Evolutionary conservation across 1,139 yeast genomes (phyloP).

Genomic region (Lodderomyces beijingensis): DNA sequence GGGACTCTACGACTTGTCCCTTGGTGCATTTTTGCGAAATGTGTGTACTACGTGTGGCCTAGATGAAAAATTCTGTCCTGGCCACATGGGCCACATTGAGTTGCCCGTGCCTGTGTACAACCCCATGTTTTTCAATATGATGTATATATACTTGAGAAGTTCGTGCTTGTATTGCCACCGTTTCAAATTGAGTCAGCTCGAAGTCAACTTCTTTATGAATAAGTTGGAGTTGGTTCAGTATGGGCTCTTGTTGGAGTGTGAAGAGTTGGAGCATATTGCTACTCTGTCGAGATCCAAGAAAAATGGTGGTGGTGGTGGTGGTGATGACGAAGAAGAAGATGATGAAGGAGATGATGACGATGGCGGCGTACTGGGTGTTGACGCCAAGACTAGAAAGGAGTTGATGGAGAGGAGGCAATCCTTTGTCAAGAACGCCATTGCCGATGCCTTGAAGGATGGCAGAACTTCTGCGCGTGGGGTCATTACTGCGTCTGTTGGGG

Average conservation of each 20-base stretch:
- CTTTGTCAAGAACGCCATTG: constrained; percentile 67
- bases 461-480: constrained; percentile 64
- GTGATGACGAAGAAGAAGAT: constrained; percentile 25
- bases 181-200: constrained; percentile 65
- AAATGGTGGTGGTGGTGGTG: constrained; percentile 30
- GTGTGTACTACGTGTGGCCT: constrained; percentile 94
- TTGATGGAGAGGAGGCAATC: constrained; percentile 58
- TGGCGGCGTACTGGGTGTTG: constrained; percentile 17
- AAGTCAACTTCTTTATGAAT: constrained; percentile 73
- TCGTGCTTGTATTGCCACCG: constrained; percentile 89
- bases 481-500: constrained; percentile 77
- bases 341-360: constrained; percentile 16
- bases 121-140: constrained; percentile 88
- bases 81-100: constrained; percentile 97
- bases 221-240: constrained; percentile 79
- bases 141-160: constrained; percentile 78
- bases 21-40: constrained; percentile 89
- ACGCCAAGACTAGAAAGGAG: constrained; percentile 39
- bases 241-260: constrained; percentile 79
- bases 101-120: constrained; percentile 94
- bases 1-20: constrained; percentile 88
- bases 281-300: constrained; percentile 27
- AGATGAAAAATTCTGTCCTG: constrained; percentile 93
- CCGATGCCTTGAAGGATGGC: constrained; percentile 75
- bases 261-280: constrained; percentile 63